Base-by-base conservation (phyloP, 768 basidiomycete genomes). In the Lactarius trivialis region DNA sequence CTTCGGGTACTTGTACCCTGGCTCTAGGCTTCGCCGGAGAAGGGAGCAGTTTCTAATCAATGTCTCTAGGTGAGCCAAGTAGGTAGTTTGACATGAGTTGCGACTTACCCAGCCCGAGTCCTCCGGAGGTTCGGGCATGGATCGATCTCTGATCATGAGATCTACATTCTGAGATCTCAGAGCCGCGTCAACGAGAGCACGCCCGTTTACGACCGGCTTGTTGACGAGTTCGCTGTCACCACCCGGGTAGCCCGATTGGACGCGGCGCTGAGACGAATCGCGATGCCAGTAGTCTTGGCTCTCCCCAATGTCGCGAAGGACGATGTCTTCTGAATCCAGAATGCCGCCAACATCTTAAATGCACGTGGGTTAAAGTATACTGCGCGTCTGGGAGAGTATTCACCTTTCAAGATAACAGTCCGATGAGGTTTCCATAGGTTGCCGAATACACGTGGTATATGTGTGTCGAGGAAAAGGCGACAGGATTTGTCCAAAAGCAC, bases 391-490 rank as follows among this genome's bases (percentile, higher is more conserved):
- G 6, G 14, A 24, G 21, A 24, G 24, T 11, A 50, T 49, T 33
- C 26, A 58, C 57, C 57, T 37, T 61, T 61, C 32, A 61, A 36
- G 34, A 61, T 56, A 28, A 51, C 24, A 15, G 26, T 39, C n/a
- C 50, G n/a, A 1, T 32, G 26, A 17, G 60, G 60, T 26, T 51
- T 49, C 60, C 60, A 61, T 24, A 61, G 5, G 15, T 61, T 61
- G 8, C 60, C 60, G 17, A 58, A 58, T 28, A 49, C 21, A 8
- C 56, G 45, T 17, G 33, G 56, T 24, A 21, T 45, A 11, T n/a
- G n/a, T 12, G 9, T 48, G 34, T 50, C 33, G 30, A 58, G 48
- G 26, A 34, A 50, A 24, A 58, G 33, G 14, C 45, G 56, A 24
- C 33, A 49, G 48, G 33, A 24, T 19, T 50, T 48, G 34, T 58